Evolutionary conservation across 2,329 filamentous ascomycete genomes (phyloP), one percentile per base, ranked within the genome.

Genomic region (Diplodia mutila): DNA sequence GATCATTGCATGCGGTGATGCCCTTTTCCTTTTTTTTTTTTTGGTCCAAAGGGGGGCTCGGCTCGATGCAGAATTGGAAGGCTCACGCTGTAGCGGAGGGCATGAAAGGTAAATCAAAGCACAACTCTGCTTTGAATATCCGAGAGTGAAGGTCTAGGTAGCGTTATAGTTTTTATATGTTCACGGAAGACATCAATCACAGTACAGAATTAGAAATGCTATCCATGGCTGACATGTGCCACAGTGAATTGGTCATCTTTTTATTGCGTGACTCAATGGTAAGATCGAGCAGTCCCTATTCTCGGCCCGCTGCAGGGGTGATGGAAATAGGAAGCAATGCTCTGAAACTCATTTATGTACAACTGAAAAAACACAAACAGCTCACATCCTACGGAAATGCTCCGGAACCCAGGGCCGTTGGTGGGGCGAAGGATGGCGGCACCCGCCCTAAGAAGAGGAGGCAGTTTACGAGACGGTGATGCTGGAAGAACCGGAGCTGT

Each of bases 401-500:
- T 46, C 42, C 42, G 21, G 7, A 46, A 46, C 5, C n/a, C 42
- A 11, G 42, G 18, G 42, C 42, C 21, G 18, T 46, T 21, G 42
- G 4, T 46, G 42, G 7, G 8, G 42, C 42, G 8, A 21, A 12
- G 42, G n/a, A 52, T 52, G 23, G 11, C 7, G 12, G 23, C 7
- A 12, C 0, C 53, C 8, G 32, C n/a, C n/a, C 18, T 29, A 55
- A 6, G 16, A 9, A 21, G n/a, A 9, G n/a, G n/a, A 21, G 3
- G 18, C 7, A 16, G 27, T 37, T 16, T 65, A 65, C 2, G 49
- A 54, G 21, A 85, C 82, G 61, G 79, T 85, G 69, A 86, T 85
- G 57, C 72, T 76, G 51, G 84, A 79, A 61, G 76, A 79, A 0
- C 85, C 85, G 68, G 78, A 80, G 76, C 84, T 85, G 69, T 79